phyloP scores from a whole-genome alignment of 2,329 filamentous ascomycete species.

The Graphium sp. region DNA sequence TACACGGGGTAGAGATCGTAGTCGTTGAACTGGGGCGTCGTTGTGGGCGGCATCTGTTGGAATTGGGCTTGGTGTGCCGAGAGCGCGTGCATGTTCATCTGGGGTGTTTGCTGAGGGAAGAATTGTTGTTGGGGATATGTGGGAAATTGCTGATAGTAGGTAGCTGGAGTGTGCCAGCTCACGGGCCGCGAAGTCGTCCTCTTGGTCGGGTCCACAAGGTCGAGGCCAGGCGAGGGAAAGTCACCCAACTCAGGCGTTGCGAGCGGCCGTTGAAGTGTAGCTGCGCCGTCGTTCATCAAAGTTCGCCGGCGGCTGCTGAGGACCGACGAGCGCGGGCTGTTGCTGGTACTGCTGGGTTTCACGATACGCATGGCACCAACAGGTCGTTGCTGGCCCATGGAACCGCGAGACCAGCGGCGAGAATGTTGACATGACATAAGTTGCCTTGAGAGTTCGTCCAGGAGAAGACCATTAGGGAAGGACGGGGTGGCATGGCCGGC shows the following conservation, averaged over 20 bases:
- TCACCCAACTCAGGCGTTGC: background rate
- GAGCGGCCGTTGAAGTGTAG: constrained; percentile 9
- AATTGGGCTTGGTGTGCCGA: constrained; percentile 14
- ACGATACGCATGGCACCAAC: constrained; percentile 38
- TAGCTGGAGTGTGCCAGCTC: constrained; percentile 58
- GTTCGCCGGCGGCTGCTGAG: constrained; percentile 36
- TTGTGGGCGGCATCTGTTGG: constrained; percentile 2
- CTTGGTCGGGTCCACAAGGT: constrained; percentile 4
- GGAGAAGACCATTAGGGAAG: constrained; percentile 19
- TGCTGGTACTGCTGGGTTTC: constrained; percentile 52
- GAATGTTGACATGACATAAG: constrained; percentile 26
- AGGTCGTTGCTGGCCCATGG: constrained; percentile 27
- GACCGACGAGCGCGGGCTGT: constrained; percentile 43
- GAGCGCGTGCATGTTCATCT: constrained; percentile 21
- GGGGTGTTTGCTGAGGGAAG: constrained; percentile 15
- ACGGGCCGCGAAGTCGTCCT: constrained; percentile 41
- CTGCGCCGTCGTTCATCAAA: constrained; percentile 30
- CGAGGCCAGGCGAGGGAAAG: background rate
- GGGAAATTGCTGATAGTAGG: constrained; percentile 17
- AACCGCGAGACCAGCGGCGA: constrained; percentile 29
- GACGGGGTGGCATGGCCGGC: constrained; percentile 9
- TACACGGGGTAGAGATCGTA: constrained; percentile 22
- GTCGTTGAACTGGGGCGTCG: constrained; percentile 21
- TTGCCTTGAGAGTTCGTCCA: constrained; percentile 35
- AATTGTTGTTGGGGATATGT: constrained; percentile 18